Conservation (phyloP, 2,329 filamentous ascomycete genomes). For the Sclerotinia nivalis region DNA sequence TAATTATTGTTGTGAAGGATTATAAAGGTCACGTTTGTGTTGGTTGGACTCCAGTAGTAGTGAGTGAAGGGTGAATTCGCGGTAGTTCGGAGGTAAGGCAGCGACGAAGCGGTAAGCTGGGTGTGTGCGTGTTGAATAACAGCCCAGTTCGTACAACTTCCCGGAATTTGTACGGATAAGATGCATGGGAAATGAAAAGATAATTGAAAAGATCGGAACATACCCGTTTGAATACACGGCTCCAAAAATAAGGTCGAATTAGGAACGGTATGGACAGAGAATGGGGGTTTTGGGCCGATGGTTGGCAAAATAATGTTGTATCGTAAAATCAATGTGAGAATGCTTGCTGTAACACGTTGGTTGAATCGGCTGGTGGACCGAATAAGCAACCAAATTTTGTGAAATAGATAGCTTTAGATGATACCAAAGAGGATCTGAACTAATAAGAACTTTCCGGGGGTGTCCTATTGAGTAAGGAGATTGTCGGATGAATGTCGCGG, state of each 20-base stretch:
- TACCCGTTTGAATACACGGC: slow-evolving; percentile 17
- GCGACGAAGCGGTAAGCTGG: slow-evolving; percentile 12
- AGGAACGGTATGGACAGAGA: background rate
- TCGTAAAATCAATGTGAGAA: slow-evolving; percentile 15
- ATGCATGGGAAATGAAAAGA: background rate
- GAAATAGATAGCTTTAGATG: slow-evolving; percentile 4
- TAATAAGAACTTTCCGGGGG: slow-evolving; percentile 7
- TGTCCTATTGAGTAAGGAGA: slow-evolving; percentile 3
- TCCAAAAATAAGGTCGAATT: slow-evolving; percentile 15
- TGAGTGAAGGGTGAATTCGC: background rate
- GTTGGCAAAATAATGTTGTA: slow-evolving; percentile 15
- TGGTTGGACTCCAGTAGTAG: background rate
- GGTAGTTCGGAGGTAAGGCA: slow-evolving; percentile 9
- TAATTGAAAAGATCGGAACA: slow-evolving; percentile 8
- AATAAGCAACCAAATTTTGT: background rate
- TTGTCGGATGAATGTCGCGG: slow-evolving; percentile 13
- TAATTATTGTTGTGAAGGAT: background rate
- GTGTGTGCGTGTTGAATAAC: background rate
- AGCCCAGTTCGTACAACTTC: background rate
- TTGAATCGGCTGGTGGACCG: slow-evolving; percentile 14
- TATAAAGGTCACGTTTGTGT: slow-evolving; percentile 11
- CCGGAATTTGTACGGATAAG: background rate
- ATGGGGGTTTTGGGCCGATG: slow-evolving; percentile 7
- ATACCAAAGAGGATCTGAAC: slow-evolving; percentile 1
- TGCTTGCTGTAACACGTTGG: slow-evolving; percentile 20